Evolutionary conservation across 306 rosid species (phyloP).

Genomic region (Astragalus glycyphyllos): DNA sequence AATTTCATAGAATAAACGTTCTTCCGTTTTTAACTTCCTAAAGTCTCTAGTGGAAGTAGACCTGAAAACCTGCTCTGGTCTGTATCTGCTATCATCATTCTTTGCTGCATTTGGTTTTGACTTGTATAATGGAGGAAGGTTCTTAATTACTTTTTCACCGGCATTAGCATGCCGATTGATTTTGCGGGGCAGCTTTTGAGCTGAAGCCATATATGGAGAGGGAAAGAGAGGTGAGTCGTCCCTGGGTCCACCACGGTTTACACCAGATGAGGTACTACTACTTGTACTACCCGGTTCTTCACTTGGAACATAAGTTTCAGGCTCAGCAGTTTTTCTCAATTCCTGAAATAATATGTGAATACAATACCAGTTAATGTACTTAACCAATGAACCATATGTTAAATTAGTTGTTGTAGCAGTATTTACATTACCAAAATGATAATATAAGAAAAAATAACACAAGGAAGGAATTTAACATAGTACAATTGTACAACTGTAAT

Average conservation of each 20-base stretch:
- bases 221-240: conserved; percentile 53
- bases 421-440: conserved; percentile 24
- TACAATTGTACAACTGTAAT: not conserved
- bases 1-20: conserved; percentile 48
- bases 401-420: conserved; percentile 11
- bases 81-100: conserved; percentile 47
- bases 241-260: conserved; percentile 47
- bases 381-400: conserved; percentile 3
- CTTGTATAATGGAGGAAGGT: conserved; percentile 63
- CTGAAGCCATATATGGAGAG: conserved; percentile 45
- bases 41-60: conserved; percentile 77
- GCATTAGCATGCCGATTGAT: conserved; percentile 40
- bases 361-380: not conserved
- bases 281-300: conserved; percentile 52
- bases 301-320: conserved; percentile 42
- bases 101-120: conserved; percentile 46
- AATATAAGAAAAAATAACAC: not conserved
- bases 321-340: conserved; percentile 38
- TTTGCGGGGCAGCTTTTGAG: conserved; percentile 43
- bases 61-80: conserved; percentile 54
- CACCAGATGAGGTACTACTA: conserved; percentile 58
- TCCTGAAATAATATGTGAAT: conserved; percentile 50
- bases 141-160: conserved; percentile 39
- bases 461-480: not conserved
- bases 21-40: conserved; percentile 46